Evolutionary conservation across 202 grass and related monocot species (phyloP).

Genomic region (Zoysia matrella): DNA sequence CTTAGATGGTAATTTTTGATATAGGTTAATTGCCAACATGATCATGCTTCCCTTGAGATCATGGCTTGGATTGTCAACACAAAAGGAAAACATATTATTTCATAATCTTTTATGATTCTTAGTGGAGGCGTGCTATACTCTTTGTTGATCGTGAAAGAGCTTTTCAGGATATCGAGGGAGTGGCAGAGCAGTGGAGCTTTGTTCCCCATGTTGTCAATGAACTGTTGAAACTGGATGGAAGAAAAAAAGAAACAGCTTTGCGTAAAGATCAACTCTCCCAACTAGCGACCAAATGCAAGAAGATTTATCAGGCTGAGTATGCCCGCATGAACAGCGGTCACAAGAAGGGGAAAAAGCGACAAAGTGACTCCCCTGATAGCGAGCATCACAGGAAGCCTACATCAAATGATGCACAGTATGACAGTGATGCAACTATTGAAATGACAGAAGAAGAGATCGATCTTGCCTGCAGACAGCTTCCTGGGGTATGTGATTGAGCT

Average conservation of each 20-base stretch:
- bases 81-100: background rate
- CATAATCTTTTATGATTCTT: background rate
- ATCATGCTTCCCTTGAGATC: background rate
- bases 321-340: conserved; percentile 24
- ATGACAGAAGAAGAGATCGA: conserved; percentile 97
- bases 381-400: conserved; percentile 7
- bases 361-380: conserved; percentile 1
- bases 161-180: conserved; percentile 64
- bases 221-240: conserved; percentile 59
- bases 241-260: conserved; percentile 44
- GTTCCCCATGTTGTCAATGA: conserved; percentile 74
- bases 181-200: conserved; percentile 83
- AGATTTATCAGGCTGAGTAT: conserved; percentile 71
- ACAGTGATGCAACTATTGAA: conserved; percentile 84
- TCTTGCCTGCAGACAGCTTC: conserved; percentile 62
- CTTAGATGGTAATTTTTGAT: background rate
- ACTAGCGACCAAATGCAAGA: conserved; percentile 71
- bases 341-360: conserved; percentile 46
- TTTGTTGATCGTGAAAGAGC: conserved; percentile 12
- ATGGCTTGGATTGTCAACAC: background rate
- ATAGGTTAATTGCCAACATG: background rate
- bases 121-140: conserved; percentile 6
- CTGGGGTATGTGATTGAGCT: conserved; percentile 31
- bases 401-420: conserved; percentile 47
- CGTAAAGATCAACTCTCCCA: conserved; percentile 57